Evolutionary conservation across 345 rosid genomes (phyloP), one percentile per base, ranked within the genome.

Genomic region (Brassica carinata): DNA sequence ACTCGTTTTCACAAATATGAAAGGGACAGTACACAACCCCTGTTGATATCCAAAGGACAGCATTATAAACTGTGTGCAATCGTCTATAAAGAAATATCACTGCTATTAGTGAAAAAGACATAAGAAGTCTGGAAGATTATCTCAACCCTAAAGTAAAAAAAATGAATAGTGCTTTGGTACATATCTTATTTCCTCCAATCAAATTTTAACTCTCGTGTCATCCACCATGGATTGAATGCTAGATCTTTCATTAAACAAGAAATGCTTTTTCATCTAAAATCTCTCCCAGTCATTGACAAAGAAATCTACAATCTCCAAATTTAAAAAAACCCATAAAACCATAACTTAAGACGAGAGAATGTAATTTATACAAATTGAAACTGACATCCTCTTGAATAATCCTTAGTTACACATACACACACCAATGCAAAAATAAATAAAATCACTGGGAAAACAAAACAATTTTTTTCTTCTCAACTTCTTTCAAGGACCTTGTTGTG

Each of bases 351-450:
- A 51, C 26, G 11, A 67, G 71, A 57, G 61, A 69, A 69, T n/a
- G 34, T 15, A 71, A 1, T 75, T 80, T 79, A 71, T 69, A 81
- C 83, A 81, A 71, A 70, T 75, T 81, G 76, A 17, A 69, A 75
- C 29, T 64, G 67, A 75, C 15, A 27, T 67, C 27, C 74, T 73
- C 53, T 11, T 69, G 67, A 74, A 69, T 18, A 70, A 13, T 51
- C 69, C 76, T 69, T 63, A 63, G 79, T 36, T 80, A 75, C 78
- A 79, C 30, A 79, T 72, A 75, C 19, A 79, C 76, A 75, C 65
- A 63, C 43, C 43, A 74, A 64, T 27, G 57, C 2, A 36, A 34
- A 59, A 67, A 58, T 30, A 73, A 79, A 73, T 17, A 63, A 74
- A 80, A 69, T 53, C 14, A 75, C 67, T 36, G 59, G 4, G 15